Evolutionary conservation across 169 alveolate genomes (phyloP), one percentile per base, ranked within the genome.

Genomic region (Haemoproteus tartakovskyi): DNA sequence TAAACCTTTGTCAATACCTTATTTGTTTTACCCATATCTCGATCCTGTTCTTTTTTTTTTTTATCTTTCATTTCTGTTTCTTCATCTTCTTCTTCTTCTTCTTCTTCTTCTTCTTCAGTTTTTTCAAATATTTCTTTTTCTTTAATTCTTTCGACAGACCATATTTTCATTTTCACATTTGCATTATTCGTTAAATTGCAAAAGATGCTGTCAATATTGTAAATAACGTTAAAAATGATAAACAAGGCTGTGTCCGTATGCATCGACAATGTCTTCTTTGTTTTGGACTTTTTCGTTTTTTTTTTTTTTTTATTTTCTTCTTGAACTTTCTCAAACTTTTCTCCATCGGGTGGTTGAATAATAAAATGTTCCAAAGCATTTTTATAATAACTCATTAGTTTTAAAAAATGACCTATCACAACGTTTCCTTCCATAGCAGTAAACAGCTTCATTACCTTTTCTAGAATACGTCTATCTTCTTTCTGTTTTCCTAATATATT

Each of bases 171-270:
- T 14, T 29, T 26, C 36, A 45, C 36, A n/a, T 45, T 19, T 2
- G 62, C 84, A 8, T 70, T 78, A 36, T 70, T 70, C 12, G 60
- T 56, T 9, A 54, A 2, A 22, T 70, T 70, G 29, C 57, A 70
- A 37, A 70, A 70, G 1, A 70, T 27, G n/a, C 37, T 6, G 18
- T 70, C 61, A 5, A 70, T 24, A 37, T 70, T 70, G 11, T 70
- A 29, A n/a, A 70, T 2, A 12, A 70, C 84, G 11, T 70, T 70
- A 36, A 70, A 70, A 9, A 70, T 33, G 38, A 48, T 38, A 60
- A 56, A 70, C 19, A 70, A 14, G 26, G 78, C 41, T 1, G 84
- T 70, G 18, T 70, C 84, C 4, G 57, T 38, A 36, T 70, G 41
- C 84, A 70, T 70, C 12, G 36, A 9, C 16, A 33, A 70, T 36